Evolutionary conservation across 768 basidiomycete genomes (phyloP).

Genomic region (Suillus paluster): DNA sequence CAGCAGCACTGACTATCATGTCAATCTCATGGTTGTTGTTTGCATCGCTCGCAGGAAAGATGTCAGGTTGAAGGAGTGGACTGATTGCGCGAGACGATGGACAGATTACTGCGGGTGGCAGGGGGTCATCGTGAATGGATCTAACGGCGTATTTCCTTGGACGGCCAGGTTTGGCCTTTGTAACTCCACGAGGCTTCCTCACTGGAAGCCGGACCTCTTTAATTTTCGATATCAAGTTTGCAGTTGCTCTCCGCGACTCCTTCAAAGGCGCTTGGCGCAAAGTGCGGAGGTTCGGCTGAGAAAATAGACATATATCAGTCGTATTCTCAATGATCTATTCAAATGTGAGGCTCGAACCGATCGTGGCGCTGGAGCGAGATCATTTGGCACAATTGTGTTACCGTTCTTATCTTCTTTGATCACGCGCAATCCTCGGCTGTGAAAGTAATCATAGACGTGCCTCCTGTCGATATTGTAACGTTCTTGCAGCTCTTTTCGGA

Average conservation of each 20-base stretch:
- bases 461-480: conserved; percentile 72
- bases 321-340: conserved; percentile 12
- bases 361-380: conserved; percentile 21
- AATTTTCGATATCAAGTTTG: conserved; percentile 3
- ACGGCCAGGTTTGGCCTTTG: conserved; percentile 36
- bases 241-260: conserved; percentile 10
- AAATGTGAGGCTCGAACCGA: conserved; percentile 18
- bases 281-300: conserved; percentile 37
- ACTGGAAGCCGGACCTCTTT: not conserved
- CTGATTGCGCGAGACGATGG: conserved; percentile 28
- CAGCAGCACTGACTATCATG: conserved; percentile 22
- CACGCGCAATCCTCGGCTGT: conserved; percentile 62
- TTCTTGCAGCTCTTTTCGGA: conserved; percentile 72
- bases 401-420: conserved; percentile 67
- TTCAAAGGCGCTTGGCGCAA: conserved; percentile 30
- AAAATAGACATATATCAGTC: conserved; percentile 13
- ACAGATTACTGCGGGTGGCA: conserved; percentile 8
- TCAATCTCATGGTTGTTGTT: conserved; percentile 18
- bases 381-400: conserved; percentile 43
- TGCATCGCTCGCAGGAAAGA: conserved; percentile 9
- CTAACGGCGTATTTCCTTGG: conserved; percentile 24
- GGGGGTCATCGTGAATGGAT: conserved; percentile 11
- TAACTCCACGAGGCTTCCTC: conserved; percentile 30
- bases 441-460: conserved; percentile 82
- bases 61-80: conserved; percentile 25